Evolutionary conservation across 345 rosid genomes (phyloP).

Genomic region (Arabidopsis arenosa): DNA sequence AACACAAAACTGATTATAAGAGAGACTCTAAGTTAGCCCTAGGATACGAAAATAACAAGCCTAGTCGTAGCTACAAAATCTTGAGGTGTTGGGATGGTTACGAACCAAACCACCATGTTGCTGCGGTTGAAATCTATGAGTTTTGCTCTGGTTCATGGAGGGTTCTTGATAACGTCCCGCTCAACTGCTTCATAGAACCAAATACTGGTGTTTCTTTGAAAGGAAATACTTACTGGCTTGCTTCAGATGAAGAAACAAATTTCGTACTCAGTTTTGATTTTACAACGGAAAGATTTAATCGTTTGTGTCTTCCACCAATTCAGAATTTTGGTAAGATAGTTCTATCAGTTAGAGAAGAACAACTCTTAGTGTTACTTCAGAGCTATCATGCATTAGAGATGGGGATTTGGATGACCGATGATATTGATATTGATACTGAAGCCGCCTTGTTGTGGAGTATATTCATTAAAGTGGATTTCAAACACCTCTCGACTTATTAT

Average conservation of each 20-base stretch:
- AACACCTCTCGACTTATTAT: too few relatives aligned
- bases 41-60: background rate
- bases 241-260: too few relatives aligned
- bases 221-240: background rate
- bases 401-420: background rate
- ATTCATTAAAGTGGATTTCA: background rate
- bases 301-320: background rate
- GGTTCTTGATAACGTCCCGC: background rate
- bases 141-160: background rate
- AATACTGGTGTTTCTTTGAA: background rate
- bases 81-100: background rate
- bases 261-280: too few relatives aligned
- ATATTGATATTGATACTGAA: background rate
- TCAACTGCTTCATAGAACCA: background rate
- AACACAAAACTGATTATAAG: background rate
- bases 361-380: background rate
- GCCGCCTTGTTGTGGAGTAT: background rate
- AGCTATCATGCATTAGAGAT: too few relatives aligned
- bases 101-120: background rate
- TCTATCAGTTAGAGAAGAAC: background rate
- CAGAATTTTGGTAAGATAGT: background rate
- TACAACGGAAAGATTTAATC: too few relatives aligned
- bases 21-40: background rate
- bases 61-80: conserved; percentile 11
- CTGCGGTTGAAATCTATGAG: background rate